Evolutionary conservation across 2,329 filamentous ascomycete species (phyloP), one percentile per base, ranked within the genome.

Genomic region (Calonectria honghensis): DNA sequence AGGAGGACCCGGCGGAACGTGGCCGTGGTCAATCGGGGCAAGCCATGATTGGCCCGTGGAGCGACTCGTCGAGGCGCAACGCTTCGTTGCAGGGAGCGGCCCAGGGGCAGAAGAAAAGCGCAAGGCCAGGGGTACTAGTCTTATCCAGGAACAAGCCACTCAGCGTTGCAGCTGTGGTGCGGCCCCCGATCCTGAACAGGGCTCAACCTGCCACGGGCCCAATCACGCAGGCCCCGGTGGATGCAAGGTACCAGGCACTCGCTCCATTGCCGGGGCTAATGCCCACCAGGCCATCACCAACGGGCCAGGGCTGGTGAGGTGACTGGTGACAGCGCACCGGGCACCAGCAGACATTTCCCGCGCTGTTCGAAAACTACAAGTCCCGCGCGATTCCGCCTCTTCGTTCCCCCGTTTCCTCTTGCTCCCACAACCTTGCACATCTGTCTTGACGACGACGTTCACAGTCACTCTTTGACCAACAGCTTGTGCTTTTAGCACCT

Each of bases 351-450:
- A 79, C 70, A 79, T 80, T 79, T 81, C 70, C 77, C 75, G 70
- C 74, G 57, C 32, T 50, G 37, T 52, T 73, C 72, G 74, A 80
- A 81, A 81, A 81, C 78, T 81, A 81, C 80, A 81, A 81, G 80
- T 81, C 76, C 73, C 68, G 76, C 73, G 71, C 32, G 59, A 51
- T 65, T 75, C 79, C 80, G 71, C 76, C 70, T 73, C 67, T 66
- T 51, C 61, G 50, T 68, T 57, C 52, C 64, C 63, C 61, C 75
- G 72, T 52, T 50, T 61, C 74, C 48, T 70, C 57, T 65, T 63
- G 39, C 48, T 63, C 59, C 74, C 73, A 67, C 73, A 54, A 77
- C 73, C 68, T 74, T 75, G 72, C 73, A 63, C 63, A 63, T 68
- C 65, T 75, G 76, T 79, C 76, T 79, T 74, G 72, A 81, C 75